Evolutionary conservation across 2,329 filamentous ascomycete species (phyloP).

Genomic region (Fusarium buxicola): DNA sequence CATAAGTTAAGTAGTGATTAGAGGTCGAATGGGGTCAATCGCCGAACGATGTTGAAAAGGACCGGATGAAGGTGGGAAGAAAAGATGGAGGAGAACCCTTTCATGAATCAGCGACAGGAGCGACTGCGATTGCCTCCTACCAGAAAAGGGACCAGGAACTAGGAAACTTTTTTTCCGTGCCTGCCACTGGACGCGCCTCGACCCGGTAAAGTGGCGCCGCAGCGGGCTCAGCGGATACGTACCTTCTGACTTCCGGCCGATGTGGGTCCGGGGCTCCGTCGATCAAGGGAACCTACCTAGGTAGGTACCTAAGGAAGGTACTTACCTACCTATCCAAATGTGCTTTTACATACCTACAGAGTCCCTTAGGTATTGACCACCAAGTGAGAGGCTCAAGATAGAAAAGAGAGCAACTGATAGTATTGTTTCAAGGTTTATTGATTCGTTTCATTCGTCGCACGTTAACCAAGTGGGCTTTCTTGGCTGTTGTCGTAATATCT

Average conservation of each 20-base stretch:
- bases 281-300: too few relatives aligned
- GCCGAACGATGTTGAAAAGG: slow-evolving; percentile 11
- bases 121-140: slow-evolving; percentile 16
- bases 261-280: slow-evolving; percentile 18
- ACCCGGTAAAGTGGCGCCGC: slow-evolving; percentile 23
- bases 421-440: neutral
- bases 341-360: neutral
- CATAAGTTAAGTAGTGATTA: neutral
- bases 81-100: slow-evolving; percentile 34
- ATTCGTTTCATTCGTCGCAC: slow-evolving; percentile 23
- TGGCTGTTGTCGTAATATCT: neutral
- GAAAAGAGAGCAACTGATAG: neutral
- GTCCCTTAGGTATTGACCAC: too few relatives aligned
- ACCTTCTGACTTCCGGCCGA: slow-evolving; percentile 1
- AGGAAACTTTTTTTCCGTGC: slow-evolving; percentile 34
- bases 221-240: slow-evolving; percentile 21
- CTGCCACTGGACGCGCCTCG: slow-evolving; percentile 27
- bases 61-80: slow-evolving; percentile 11
- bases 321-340: neutral
- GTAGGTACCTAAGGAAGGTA: too few relatives aligned
- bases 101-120: slow-evolving; percentile 35
- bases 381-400: neutral
- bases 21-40: neutral
- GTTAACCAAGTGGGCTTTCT: neutral
- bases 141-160: slow-evolving; percentile 4